A percentile compares a stretch with the other conserved stretches of the same genome.
Evolutionary conservation across 805 yeast genomes (phyloP).

Genomic region (Scheffersomyces stipitis): DNA sequence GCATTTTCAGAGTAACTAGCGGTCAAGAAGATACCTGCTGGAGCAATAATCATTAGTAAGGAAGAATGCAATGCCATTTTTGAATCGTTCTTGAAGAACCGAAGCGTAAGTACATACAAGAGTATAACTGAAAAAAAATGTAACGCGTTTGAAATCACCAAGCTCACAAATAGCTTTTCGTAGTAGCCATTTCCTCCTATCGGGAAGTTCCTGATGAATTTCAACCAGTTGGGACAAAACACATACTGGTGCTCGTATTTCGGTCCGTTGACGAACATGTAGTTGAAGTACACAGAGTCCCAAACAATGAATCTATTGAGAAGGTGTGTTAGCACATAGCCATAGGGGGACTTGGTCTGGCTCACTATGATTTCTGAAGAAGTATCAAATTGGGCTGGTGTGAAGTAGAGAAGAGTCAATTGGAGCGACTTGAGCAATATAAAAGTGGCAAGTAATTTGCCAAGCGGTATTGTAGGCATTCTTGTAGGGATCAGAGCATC

Average conservation of each 20-base stretch:
- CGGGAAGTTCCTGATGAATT: constrained; percentile 35
- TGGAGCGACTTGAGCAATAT: constrained; percentile 37
- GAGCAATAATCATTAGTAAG: constrained; percentile 56
- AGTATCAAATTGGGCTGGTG: constrained; percentile 51
- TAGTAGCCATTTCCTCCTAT: constrained; percentile 36
- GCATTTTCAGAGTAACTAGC: constrained; percentile 76
- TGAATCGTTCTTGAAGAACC: constrained; percentile 9
- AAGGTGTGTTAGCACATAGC: constrained; percentile 16
- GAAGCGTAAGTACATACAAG: constrained; percentile 49
- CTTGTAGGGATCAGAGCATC: too few species aligned
- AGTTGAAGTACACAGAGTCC: constrained; percentile 81
- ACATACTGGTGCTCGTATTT: constrained; percentile 90
- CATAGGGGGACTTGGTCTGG: constrained; percentile 9
- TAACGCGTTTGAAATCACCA: constrained; percentile 49
- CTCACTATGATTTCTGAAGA: constrained; percentile 41
- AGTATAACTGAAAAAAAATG: constrained; percentile 52
- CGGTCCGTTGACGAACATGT: constrained; percentile 49
- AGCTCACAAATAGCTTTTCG: constrained; percentile 45
- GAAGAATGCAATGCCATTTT: constrained; percentile 31
- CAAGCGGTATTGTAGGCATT: constrained; percentile 3
- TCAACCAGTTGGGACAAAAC: constrained; percentile 78
- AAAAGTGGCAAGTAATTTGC: constrained; percentile 19
- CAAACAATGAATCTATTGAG: constrained; percentile 64
- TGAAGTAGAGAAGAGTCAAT: constrained; percentile 31
- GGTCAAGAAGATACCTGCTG: constrained; percentile 78